Evolutionary conservation across 2,329 filamentous ascomycete genomes (phyloP).

Genomic region (Botryotinia globosa): DNA sequence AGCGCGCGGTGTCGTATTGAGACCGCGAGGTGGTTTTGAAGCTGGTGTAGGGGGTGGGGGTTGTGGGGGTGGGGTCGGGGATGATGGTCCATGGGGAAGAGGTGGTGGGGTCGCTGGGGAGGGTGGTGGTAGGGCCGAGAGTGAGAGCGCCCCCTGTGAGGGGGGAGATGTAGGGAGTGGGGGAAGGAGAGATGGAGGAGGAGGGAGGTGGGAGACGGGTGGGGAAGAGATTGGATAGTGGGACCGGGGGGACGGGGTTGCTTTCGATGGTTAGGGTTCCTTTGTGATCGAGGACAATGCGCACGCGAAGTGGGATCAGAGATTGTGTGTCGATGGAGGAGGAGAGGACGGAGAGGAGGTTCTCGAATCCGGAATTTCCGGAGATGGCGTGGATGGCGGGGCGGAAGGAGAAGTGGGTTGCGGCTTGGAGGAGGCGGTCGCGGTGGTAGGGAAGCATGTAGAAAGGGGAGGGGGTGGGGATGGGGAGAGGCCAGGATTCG

Average conservation of each 20-base stretch:
- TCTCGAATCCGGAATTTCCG: conserved; percentile 47
- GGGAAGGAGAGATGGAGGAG: conserved; percentile 18
- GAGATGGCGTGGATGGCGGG: conserved; percentile 37
- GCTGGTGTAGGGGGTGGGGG: conserved; percentile 62
- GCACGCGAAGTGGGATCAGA: conserved; percentile 48
- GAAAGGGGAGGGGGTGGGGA: conserved; percentile 53
- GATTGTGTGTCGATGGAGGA: conserved; percentile 33
- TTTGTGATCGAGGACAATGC: conserved; percentile 51
- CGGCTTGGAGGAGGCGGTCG: conserved; percentile 70
- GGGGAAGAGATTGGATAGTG: conserved; percentile 57
- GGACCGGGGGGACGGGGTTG: conserved; percentile 40
- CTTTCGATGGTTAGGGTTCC: conserved; percentile 48
- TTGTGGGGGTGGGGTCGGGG: conserved; percentile 43
- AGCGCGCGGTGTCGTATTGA: conserved; percentile 69
- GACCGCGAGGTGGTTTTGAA: conserved; percentile 79
- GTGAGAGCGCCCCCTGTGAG: conserved; percentile 35
- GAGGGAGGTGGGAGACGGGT: conserved; percentile 49
- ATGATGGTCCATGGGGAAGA: conserved; percentile 20
- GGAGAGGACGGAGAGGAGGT: conserved; percentile 44
- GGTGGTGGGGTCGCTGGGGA: conserved; percentile 32
- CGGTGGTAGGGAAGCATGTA: conserved; percentile 80
- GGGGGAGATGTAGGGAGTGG: conserved; percentile 27
- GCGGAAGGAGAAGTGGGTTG: conserved; percentile 55
- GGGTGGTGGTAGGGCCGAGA: conserved; percentile 27
- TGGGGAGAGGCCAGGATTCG: conserved; percentile 45